phyloP scores from a whole-genome alignment of 768 basidiomycete species.

The Holtermannia corniformis region DNA sequence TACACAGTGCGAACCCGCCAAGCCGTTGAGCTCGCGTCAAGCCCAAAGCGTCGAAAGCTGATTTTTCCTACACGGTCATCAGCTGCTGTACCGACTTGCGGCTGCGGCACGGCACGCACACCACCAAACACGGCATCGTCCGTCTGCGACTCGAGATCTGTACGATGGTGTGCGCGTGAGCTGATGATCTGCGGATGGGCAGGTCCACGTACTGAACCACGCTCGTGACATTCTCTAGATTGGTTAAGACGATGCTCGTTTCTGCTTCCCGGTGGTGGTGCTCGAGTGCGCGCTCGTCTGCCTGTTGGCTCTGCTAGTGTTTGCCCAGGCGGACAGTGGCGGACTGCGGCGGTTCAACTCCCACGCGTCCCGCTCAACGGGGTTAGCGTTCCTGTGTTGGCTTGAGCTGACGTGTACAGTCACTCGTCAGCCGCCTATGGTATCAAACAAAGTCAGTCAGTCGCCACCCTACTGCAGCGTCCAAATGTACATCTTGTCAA shows the following conservation, averaged over 20 bases:
- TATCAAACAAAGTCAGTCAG: too few species aligned
- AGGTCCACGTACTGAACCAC: conserved; percentile 23
- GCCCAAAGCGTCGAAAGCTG: conserved; percentile 70
- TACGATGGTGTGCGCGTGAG: not conserved
- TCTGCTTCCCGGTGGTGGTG: too few species aligned
- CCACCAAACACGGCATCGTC: conserved; percentile 39
- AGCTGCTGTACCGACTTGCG: not conserved
- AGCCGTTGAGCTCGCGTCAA: conserved; percentile 69
- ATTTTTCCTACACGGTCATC: conserved; percentile 53
- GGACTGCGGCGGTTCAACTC: too few species aligned
- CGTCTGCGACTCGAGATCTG: conserved; percentile 35
- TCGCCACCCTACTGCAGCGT: too few species aligned
- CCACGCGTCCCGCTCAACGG: too few species aligned
- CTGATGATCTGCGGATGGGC: not conserved
- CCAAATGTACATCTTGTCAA: too few species aligned
- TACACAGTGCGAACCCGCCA: conserved; percentile 82
- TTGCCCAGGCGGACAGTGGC: too few species aligned
- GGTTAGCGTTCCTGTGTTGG: too few species aligned
- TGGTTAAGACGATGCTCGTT: not conserved
- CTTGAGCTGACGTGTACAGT: too few species aligned
- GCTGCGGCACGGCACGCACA: conserved; percentile 14
- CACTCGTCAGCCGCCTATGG: too few species aligned
- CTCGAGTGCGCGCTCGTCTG: too few species aligned
- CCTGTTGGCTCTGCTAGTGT: too few species aligned
- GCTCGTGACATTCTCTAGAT: conserved; percentile 13